These are phyloP conservation scores for Mrakia blollopis DNA, from an alignment of 768 basidiomycete genomes.

Conservation along the genomic window DNA sequence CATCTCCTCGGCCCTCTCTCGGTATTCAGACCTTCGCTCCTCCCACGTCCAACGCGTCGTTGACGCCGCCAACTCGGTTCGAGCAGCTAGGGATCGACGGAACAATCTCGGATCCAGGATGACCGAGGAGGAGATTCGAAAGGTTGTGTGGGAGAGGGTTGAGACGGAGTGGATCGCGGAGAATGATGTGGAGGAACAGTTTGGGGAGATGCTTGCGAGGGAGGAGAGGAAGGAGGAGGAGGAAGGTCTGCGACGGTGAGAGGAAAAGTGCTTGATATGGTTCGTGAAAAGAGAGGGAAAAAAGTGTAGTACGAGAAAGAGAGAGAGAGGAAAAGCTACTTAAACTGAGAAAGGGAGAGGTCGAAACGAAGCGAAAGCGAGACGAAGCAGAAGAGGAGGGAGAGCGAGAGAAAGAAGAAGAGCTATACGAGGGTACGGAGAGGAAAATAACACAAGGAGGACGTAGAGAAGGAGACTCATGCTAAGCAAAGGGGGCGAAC, in stretches of 20 bases:
- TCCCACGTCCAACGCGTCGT: slow-evolving; percentile 4
- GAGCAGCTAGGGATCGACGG: background rate
- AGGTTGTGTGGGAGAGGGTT: background rate
- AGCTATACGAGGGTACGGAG: background rate
- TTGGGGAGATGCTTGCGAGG: background rate
- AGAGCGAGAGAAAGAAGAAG: no score
- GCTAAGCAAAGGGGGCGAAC: background rate
- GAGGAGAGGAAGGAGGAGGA: background rate
- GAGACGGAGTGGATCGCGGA: slow-evolving; percentile 15
- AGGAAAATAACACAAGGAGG: background rate
- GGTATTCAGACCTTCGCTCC: background rate
- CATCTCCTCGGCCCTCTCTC: background rate
- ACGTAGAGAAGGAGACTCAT: background rate
- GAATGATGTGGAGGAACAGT: slow-evolving; percentile 11
- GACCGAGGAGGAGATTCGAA: slow-evolving; percentile 8
- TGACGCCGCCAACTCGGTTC: background rate
- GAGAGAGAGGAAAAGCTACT: background rate
- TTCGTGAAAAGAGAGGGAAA: background rate
- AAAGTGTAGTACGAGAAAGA: no score
- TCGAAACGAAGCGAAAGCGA: background rate
- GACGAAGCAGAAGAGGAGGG: no score
- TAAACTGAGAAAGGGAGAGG: background rate
- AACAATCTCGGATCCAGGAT: slow-evolving; percentile 8
- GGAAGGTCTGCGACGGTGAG: background rate
- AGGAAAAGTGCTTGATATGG: background rate